Base-by-base conservation (phyloP, 2,329 filamentous ascomycete genomes). In the Colletotrichum kahawae region DNA sequence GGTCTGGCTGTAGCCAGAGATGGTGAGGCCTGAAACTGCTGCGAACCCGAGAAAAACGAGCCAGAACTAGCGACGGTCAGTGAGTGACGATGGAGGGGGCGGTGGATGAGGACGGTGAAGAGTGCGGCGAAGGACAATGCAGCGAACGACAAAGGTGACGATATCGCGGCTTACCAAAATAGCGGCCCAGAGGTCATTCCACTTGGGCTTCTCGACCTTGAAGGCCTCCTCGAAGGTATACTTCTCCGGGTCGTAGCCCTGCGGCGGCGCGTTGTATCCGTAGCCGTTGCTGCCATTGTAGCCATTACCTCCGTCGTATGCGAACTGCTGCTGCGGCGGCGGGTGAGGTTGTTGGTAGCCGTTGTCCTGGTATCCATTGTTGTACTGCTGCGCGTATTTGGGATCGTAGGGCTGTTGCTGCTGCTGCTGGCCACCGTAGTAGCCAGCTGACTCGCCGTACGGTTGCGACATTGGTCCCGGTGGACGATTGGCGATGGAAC, bases 171-270 rank as follows among this genome's bases (percentile, higher is more conserved):
- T 83, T 83, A 94, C 93, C 81, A 98, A 86, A 54, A 97, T 86
- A 5, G 94, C 95, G 5, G 96, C 96, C 96, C 96, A 98, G 31
- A 94, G 82, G 82, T 98, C 96, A 80, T 98, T 95, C 85, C 90
- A 98, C 83, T 96, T 97, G n/a, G 95, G 95, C 77, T 88, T 92
- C 67, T 95, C 91, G 67, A 98, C 84, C 84, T 93, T 93, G 88
- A 98, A 98, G 2, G 92, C 91, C 81, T 98, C 90, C 24, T 96
- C 92, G 82, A 97, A 98, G 34, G 85, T 86, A 38, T 86, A 85
- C 81, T 91, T 91, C 76, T 89, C 87, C 68, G 83, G 83, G 56
- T 84, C 81, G 36, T 81, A 78, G 67, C 85, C 81, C 3, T 83
- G 82, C 13, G 84, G 82, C 62, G 74, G 76, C 57, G 76, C 67